These are phyloP conservation scores for Hypoxylon sp. DNA, from an alignment of 2,329 filamentous ascomycete species.

Conservation along the genomic window DNA sequence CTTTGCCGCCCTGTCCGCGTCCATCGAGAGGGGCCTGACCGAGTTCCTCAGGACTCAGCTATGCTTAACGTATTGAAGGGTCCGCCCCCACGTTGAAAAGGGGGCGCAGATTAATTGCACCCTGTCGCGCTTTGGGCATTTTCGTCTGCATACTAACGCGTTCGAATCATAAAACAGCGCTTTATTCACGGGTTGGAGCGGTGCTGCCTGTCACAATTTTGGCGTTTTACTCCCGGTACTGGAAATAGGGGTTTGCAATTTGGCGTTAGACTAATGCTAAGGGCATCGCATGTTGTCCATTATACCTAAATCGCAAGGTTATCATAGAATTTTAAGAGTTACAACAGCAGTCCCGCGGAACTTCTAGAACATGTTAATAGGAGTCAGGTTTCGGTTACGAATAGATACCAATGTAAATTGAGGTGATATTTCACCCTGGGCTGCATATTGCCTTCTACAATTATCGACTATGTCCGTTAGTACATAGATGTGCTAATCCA, in stretches of 20 bases:
- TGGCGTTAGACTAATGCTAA: background rate
- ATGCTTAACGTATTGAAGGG: conserved; percentile 30
- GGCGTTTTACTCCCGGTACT: background rate
- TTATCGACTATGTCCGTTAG: background rate
- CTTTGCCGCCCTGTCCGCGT: conserved; percentile 70
- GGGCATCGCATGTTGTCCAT: background rate
- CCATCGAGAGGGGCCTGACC: conserved; percentile 66
- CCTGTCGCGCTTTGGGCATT: background rate
- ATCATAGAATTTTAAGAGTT: background rate
- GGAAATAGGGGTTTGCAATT: background rate
- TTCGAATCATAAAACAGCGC: background rate
- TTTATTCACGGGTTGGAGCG: background rate
- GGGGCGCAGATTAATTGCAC: background rate
- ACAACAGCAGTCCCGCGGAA: background rate
- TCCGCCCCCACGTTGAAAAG: background rate
- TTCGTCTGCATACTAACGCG: too few relatives aligned
- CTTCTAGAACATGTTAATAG: background rate
- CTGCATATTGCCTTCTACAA: background rate
- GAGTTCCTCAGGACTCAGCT: conserved; percentile 62
- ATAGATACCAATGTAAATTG: background rate
- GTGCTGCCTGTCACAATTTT: background rate
- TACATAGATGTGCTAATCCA: background rate
- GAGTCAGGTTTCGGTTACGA: background rate
- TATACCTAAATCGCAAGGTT: background rate
- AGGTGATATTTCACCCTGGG: background rate